These are phyloP conservation scores for Pythium aristosporum DNA, from an alignment of 352 stramenopile species.

Conservation along the genomic window DNA sequence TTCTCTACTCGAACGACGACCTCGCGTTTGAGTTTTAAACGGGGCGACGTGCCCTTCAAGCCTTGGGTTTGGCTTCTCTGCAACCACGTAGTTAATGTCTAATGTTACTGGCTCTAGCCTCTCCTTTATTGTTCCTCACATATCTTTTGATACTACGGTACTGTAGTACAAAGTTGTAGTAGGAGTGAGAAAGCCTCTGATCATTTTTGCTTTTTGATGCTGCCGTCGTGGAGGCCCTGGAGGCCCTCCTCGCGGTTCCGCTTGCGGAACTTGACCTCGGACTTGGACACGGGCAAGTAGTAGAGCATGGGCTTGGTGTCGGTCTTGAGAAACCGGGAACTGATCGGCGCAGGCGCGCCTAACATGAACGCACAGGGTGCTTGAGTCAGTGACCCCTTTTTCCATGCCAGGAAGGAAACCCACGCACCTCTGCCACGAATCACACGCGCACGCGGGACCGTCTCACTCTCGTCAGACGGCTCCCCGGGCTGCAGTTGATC, in stretches of 20 bases:
- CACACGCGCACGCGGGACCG: neutral
- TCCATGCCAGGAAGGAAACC: neutral
- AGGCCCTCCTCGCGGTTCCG: slow-evolving; percentile 29
- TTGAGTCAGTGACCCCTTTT: neutral
- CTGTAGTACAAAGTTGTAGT: too few species aligned
- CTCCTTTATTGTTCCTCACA: too few species aligned
- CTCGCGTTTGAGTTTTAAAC: slow-evolving; percentile 75
- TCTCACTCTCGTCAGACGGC: slow-evolving; percentile 1
- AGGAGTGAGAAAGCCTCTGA: neutral
- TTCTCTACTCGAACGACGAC: slow-evolving; percentile 72
- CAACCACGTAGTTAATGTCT: too few species aligned
- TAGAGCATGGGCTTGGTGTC: slow-evolving; percentile 76
- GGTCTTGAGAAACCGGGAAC: slow-evolving; percentile 80
- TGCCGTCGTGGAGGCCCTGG: neutral
- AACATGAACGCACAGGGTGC: neutral
- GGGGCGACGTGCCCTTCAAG: too few species aligned
- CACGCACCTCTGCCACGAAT: slow-evolving; percentile 13
- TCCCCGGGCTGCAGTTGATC: neutral
- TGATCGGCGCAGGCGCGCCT: slow-evolving; percentile 39
- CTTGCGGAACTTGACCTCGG: slow-evolving; percentile 42
- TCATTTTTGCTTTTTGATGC: neutral
- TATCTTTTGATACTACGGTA: too few species aligned
- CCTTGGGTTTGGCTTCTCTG: too few species aligned
- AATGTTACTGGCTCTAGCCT: too few species aligned
- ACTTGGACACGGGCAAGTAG: slow-evolving; percentile 72